Base-by-base conservation (phyloP, 2,329 filamentous ascomycete species). In the Botrytis tulipae region DNA sequence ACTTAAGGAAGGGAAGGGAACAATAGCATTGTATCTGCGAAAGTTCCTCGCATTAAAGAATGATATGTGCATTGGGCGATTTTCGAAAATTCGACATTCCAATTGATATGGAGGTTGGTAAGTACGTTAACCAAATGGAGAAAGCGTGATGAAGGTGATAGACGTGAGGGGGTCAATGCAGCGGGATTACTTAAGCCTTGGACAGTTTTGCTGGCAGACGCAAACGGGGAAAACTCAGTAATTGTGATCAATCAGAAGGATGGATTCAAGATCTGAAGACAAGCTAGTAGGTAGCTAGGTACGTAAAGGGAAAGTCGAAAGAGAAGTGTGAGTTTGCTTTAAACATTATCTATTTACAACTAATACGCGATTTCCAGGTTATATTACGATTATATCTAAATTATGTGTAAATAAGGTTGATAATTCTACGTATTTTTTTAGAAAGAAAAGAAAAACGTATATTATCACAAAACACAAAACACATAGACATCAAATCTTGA, bases 11-110 rank as follows among this genome's bases (percentile, higher is more conserved):
- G 22, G n/a, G 32, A 46, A 61, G 4, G 40, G 25, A 46, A 46
- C 32, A 14, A 60, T 18, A 12, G 71, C 40, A 48, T 59, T 48
- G 8, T 48, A 40, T 20, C 46, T 42, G 51, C 71, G 71, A 60
- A 69, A 67, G 46, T 35, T 54, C 22, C 60, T 54, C 48, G 16
- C 44, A 60, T 46, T 60, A 60, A 69, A 46, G 71, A 72, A 69
- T 59, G 63, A 60, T 63, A 48, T 22, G 44, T 48, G 44, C 46
- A 72, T 72, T 69, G 51, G 18, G 25, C 14, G n/a, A 18, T 42
- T 16, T 54, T 29, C 35, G 8, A 29, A 40, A 40, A 40, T 12
- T 35, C 65, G 32, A 42, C 65, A 54, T 68, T 57, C 65, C 65
- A 68, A 54, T 32, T 54, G 44, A 22, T 12, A 32, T 46, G 18